phyloP scores from a whole-genome alignment of 495 filamentous ascomycete species.

The Venustampulla echinocandica region DNA sequence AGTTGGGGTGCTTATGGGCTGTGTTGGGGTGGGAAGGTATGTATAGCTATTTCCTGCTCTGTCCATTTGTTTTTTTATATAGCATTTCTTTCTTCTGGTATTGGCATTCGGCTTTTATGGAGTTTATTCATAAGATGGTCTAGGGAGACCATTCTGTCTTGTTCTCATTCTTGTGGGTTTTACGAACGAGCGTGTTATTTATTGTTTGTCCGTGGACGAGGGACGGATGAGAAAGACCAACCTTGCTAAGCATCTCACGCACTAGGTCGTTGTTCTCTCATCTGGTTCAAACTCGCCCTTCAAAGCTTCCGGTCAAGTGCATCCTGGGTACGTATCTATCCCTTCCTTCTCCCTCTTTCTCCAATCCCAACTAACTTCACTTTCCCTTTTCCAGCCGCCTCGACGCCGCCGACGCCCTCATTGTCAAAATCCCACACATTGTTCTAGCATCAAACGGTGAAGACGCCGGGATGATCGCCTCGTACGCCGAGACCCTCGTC shows the following conservation, averaged over 20 bases:
- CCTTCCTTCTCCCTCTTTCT: not conserved
- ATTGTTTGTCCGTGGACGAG: not conserved
- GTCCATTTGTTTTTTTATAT: too few relatives aligned
- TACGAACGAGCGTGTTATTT: conserved; percentile 13
- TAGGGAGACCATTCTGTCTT: too few relatives aligned
- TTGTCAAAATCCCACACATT: conserved; percentile 43
- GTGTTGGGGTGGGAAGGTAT: conserved; percentile 43
- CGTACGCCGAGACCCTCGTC: conserved; percentile 33
- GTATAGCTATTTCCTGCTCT: not conserved
- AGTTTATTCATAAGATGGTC: not conserved
- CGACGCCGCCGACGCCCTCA: conserved; percentile 35
- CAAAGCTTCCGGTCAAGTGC: conserved; percentile 39
- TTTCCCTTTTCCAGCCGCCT: conserved; percentile 29
- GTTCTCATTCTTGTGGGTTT: too few relatives aligned
- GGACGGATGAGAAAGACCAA: not conserved
- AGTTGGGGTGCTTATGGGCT: conserved; percentile 38
- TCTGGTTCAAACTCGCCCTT: conserved; percentile 35
- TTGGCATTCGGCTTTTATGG: too few relatives aligned
- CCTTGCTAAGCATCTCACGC: too few relatives aligned
- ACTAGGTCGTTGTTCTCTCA: conserved; percentile 38
- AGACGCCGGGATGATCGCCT: conserved; percentile 31
- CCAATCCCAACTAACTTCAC: too few relatives aligned
- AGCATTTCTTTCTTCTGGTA: too few relatives aligned
- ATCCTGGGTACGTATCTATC: conserved; percentile 31
- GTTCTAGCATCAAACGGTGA: conserved; percentile 43